Conservation (phyloP, 2,329 filamentous ascomycete species). For the Botrytis cinerea region DNA sequence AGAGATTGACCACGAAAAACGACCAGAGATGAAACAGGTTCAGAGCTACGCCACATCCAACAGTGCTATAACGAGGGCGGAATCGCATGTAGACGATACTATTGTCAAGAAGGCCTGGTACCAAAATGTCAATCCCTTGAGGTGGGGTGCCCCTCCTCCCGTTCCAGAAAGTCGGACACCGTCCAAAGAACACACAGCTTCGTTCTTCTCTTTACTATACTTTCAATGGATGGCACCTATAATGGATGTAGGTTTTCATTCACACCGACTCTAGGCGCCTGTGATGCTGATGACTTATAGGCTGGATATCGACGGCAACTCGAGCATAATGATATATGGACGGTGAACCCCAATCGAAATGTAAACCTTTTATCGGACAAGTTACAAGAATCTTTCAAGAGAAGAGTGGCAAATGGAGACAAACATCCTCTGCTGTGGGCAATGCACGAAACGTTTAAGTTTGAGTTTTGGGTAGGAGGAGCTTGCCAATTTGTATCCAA, state of each 20-base stretch:
- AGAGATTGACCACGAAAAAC: constrained; percentile 32
- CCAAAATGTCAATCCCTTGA: constrained; percentile 61
- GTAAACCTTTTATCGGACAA: constrained; percentile 68
- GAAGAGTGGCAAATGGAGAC: constrained; percentile 65
- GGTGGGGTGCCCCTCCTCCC: constrained; percentile 58
- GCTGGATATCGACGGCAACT: constrained; percentile 83
- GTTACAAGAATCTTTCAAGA: constrained; percentile 68
- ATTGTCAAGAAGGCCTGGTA: constrained; percentile 57
- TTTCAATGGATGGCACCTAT: constrained; percentile 91
- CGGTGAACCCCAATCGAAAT: constrained; percentile 77
- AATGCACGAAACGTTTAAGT: constrained; percentile 81
- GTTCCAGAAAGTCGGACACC: constrained; percentile 55
- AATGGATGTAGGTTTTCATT: constrained; percentile 64
- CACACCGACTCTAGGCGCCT: not conserved
- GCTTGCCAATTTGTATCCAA: constrained; percentile 71
- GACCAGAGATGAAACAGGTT: constrained; percentile 46
- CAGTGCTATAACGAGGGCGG: constrained; percentile 50
- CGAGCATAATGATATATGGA: constrained; percentile 83
- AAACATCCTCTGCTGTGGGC: constrained; percentile 77
- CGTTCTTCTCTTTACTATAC: constrained; percentile 72
- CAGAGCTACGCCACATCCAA: constrained; percentile 57
- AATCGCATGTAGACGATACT: constrained; percentile 38
- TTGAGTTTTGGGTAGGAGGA: constrained; percentile 85
- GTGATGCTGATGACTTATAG: constrained; percentile 46
- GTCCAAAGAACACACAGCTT: constrained; percentile 71